Base-by-base conservation (phyloP, 1,139 yeast species). In the Yamadazyma songkhlaensis region DNA sequence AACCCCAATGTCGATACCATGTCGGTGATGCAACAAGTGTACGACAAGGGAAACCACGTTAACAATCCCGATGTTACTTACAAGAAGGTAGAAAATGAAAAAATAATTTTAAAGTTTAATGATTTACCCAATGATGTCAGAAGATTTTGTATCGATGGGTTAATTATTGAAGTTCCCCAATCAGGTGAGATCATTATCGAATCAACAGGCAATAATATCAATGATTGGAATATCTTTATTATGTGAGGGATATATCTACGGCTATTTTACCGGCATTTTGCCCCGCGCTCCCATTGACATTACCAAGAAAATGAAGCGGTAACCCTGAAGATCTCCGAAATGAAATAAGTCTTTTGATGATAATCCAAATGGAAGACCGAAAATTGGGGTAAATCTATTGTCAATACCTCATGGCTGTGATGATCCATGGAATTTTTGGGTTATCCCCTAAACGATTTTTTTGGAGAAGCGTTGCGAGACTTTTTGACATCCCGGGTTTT, bases 1-100 rank as follows among this genome's bases (percentile, higher is more conserved):
- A 70, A 66, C 0, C 60, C 77, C 17, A 55, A 72, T 8, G 34
- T 43, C 1, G 55, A 55, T 10, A 69, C 86, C 13, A 62, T 81
- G 69, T 69, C 71, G 9, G 64, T 84, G 12, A 77, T 88, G 77
- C 60, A 59, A 42, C 59, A 72, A 44, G 87, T 77, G 1, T 86
- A 86, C 53, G 61, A 74, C 34, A 51, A 70, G 6, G 87, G 43
- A 11, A 13, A 17, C 9, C 44, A 41, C 26, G 53, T 81, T 1
- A 34, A 58, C 0, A 72, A 77, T 39, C 50, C 55, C 1, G 56
- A 63, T 13, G 81, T 79, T 1, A 49, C 54, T 6, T 82, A 82
- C 48, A 46, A 58, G 24, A 47, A 64, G 25, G 42, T 79, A 3
- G 33, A 45, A 1, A 54, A 52, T 2, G 60, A 60, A 11, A 50